phyloP scores from a whole-genome alignment of 1,284 basidiomycete species.

The Thelephora terrestris region DNA sequence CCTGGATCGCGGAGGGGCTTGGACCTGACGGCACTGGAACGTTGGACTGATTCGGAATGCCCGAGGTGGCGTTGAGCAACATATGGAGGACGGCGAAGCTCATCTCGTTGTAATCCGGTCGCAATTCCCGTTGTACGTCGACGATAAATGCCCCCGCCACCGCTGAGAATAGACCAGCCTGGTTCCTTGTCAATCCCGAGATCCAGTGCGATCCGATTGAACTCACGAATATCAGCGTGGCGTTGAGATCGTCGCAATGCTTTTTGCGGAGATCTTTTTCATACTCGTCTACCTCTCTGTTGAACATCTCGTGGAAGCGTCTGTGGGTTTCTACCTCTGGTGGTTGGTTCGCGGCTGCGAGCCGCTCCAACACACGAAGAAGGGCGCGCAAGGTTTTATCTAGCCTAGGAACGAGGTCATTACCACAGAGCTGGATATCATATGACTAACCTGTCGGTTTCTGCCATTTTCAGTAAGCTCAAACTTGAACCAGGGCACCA shows the following conservation, averaged over 20 bases:
- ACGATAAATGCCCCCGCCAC: background rate
- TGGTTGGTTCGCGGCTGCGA: too few relatives aligned
- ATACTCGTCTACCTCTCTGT: background rate
- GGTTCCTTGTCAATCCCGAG: too few relatives aligned
- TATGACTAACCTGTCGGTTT: too few relatives aligned
- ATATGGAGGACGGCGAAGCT: too few relatives aligned
- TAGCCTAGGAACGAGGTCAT: too few relatives aligned
- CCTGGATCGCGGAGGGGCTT: background rate
- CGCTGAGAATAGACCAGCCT: background rate
- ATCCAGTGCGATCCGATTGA: background rate
- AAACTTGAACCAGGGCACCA: too few relatives aligned
- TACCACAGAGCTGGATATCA: too few relatives aligned
- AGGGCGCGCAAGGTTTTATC: too few relatives aligned
- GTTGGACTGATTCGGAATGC: background rate
- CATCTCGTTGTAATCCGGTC: background rate
- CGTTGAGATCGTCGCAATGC: conserved; percentile 7
- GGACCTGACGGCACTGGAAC: background rate
- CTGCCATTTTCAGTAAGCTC: too few relatives aligned
- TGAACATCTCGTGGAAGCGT: background rate
- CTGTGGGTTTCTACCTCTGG: too few relatives aligned
- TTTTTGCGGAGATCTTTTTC: conserved; percentile 1
- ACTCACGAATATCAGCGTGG: conserved; percentile 7
- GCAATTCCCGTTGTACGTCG: background rate
- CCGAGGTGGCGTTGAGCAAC: background rate
- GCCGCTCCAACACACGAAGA: too few relatives aligned